These are phyloP conservation scores for Penicillium sp. DNA, from an alignment of 2,329 filamentous ascomycete species.

Conservation along the genomic window DNA sequence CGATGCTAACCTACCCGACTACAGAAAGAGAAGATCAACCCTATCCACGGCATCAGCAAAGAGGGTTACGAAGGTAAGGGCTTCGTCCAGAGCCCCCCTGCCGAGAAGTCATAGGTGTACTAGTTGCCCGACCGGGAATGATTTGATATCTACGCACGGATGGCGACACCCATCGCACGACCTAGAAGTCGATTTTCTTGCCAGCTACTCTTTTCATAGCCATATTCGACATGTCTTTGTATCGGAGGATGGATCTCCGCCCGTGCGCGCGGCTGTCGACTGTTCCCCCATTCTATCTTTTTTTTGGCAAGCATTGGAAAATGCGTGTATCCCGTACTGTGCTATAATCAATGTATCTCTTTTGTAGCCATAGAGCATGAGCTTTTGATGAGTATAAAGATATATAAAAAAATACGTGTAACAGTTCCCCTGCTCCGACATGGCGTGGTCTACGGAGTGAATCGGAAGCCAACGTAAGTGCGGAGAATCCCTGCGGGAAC, in stretches of 20 bases:
- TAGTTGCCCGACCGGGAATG: constrained; percentile 22
- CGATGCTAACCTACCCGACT: constrained; percentile 21
- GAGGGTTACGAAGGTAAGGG: constrained; percentile 76
- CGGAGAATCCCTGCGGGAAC: constrained; percentile 28
- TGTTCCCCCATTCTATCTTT: constrained; percentile 30
- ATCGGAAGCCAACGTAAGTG: constrained; percentile 27
- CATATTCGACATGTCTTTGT: constrained; percentile 19
- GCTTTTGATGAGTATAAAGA: background rate
- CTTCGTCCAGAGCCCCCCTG: constrained; percentile 65
- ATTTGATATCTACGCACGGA: constrained; percentile 24
- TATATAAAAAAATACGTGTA: background rate
- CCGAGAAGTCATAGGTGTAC: constrained; percentile 39
- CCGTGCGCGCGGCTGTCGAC: constrained; percentile 14
- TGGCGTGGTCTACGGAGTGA: constrained; percentile 23
- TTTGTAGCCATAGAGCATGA: constrained; percentile 41
- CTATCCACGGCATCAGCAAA: constrained; percentile 78
- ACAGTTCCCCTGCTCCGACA: background rate
- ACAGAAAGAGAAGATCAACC: constrained; percentile 81
- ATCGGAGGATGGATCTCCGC: constrained; percentile 9
- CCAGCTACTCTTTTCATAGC: constrained; percentile 2
- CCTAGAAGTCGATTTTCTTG: background rate
- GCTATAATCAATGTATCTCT: constrained; percentile 47
- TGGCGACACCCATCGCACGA: constrained; percentile 3
- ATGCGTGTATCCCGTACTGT: constrained; percentile 46
- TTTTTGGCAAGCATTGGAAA: constrained; percentile 37